A percentile compares a stretch with the other conserved stretches of the same genome.
phyloP scores from a whole-genome alignment of 345 rosid species.

The Salix dunnii region DNA sequence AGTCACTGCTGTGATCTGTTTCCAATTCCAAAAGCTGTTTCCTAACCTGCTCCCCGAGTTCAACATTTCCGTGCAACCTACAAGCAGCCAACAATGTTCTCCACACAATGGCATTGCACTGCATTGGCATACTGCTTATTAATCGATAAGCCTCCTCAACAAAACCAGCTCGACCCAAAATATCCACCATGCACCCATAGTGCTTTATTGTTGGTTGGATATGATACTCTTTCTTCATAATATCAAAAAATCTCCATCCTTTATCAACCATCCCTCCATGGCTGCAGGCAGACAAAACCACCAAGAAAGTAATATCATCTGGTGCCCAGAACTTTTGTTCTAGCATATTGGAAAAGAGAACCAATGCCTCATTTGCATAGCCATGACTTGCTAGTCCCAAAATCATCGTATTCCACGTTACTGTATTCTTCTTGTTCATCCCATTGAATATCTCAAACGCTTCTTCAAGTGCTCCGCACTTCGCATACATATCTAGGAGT shows the following conservation, averaged over 20 bases:
- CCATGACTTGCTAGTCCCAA: slow-evolving; percentile 42
- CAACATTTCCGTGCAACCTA: slow-evolving; percentile 31
- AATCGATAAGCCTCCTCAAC: slow-evolving; percentile 39
- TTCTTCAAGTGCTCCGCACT: slow-evolving; percentile 40
- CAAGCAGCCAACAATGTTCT: slow-evolving; percentile 39
- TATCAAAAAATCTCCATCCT: slow-evolving; percentile 36
- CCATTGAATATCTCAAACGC: slow-evolving; percentile 30
- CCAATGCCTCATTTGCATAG: slow-evolving; percentile 25
- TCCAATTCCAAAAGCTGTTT: slow-evolving; percentile 28
- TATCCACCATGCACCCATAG: slow-evolving; percentile 44
- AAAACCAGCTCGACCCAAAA: slow-evolving; percentile 43
- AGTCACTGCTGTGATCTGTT: slow-evolving; percentile 40
- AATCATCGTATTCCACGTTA: slow-evolving; percentile 46
- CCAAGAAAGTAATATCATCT: slow-evolving; percentile 41
- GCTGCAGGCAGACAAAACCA: slow-evolving; percentile 39
- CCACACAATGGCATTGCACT: slow-evolving; percentile 38
- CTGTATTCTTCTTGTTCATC: slow-evolving; percentile 21
- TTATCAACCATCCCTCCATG: slow-evolving; percentile 44
- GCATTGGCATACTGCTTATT: slow-evolving; percentile 25
- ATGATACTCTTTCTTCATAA: slow-evolving; percentile 28
- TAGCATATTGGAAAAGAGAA: slow-evolving; percentile 24
- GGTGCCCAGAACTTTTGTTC: slow-evolving; percentile 23
- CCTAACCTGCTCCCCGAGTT: slow-evolving; percentile 31
- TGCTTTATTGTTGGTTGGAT: slow-evolving; percentile 40
- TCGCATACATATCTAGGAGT: slow-evolving; percentile 45